Base-by-base conservation (phyloP, 108 stramenopile species). In the Ochromonas danica region DNA sequence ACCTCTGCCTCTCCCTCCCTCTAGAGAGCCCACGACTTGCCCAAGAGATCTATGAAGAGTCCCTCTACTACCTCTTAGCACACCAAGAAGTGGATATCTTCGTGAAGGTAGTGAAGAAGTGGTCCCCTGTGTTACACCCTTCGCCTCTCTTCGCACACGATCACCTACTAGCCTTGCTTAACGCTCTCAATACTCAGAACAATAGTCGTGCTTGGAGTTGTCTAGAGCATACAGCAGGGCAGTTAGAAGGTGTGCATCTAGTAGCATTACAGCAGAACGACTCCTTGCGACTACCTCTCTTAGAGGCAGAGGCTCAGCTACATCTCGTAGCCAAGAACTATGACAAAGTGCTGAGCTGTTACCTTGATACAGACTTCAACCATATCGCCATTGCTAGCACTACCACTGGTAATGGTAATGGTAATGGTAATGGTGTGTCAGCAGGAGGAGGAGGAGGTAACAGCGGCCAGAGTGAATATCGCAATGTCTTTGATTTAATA, bases 401-500 rank as follows among this genome's bases (percentile, higher is more conserved):
- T 31, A 40, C 10, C 33, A 31, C 14, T 31, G 67, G 40, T 31
- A 70, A 40, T 70, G 67, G 67, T 31, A 40, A 70, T 22, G 40
- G 39, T 22, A 40, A 40, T 17, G 22, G 36, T 17, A 40, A 14
- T 22, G 45, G 22, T 51, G 22, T 14, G 6, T 51, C 45, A 51
- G 22, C 45, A 51, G 22, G 22, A 51, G 22, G 6, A 6, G 22
- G 14, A 51, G 6, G 22, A 14, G 22, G 22, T 51, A 51, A 51
- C 45, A 51, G 22, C 22, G 22, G 22, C 6, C 45, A 51, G 45
- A 22, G 40, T 10, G 72, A 75, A 33, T 36, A 57, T 36, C 36
- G 31, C 14, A 3, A 75, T 36, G 72, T 75, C 17, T 75, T 75
- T 36, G 72, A 75, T 27, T 41, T 75, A 28, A 75, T 75, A 6